Evolutionary conservation across 345 rosid species (phyloP).

Genomic region (Physaria fendleri): DNA sequence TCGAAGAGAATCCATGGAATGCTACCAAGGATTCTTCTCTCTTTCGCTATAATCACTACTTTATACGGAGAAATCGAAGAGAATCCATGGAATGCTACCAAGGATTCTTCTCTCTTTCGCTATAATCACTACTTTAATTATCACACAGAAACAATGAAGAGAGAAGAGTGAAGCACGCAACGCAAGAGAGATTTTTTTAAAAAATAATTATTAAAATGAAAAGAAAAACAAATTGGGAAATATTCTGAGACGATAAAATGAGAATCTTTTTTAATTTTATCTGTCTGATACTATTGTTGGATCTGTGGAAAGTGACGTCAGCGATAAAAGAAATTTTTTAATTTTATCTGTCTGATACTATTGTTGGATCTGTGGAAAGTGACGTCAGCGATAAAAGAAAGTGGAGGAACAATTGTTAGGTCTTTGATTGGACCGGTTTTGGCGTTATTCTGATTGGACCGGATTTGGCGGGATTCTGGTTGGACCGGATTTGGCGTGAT

Average conservation of each 20-base stretch:
- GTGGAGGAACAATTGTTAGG: not conserved
- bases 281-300: conserved; percentile 14
- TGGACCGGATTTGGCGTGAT: not conserved
- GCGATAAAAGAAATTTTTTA: not conserved
- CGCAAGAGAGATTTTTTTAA: no score
- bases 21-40: conserved; percentile 24
- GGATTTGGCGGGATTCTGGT: no score
- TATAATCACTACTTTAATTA: no score
- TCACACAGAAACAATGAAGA: conserved; percentile 17
- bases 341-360: conserved; percentile 6
- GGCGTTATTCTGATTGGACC: no score
- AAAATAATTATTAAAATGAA: not conserved
- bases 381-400: conserved; percentile 18
- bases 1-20: conserved; percentile 55
- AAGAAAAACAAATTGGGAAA: not conserved
- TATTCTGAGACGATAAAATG: conserved; percentile 6
- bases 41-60: conserved; percentile 11
- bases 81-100: not conserved
- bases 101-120: no score
- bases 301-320: conserved; percentile 33
- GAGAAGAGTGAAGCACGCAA: conserved; percentile 20
- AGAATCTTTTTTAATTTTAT: conserved; percentile 15
- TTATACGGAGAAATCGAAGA: not conserved
- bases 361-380: conserved; percentile 28
- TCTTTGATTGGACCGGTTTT: no score